Conservation (phyloP, 306 rosid genomes). For the Cucurbita pepo region DNA sequence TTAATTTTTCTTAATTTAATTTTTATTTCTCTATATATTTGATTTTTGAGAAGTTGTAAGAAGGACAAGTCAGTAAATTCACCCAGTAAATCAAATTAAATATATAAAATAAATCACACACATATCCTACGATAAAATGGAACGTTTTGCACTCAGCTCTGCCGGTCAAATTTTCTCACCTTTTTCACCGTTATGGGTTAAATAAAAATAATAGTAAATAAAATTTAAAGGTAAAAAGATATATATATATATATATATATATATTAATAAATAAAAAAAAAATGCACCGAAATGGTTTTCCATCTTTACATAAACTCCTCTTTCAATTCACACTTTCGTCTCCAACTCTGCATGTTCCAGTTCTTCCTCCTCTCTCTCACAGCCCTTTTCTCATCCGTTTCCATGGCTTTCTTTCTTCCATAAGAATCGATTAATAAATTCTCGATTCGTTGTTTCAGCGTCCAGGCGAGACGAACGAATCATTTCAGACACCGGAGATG, state of each 20-base stretch:
- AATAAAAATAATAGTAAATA: background rate
- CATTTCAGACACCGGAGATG: slow-evolving; percentile 6
- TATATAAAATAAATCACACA: background rate
- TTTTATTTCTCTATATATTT: no score
- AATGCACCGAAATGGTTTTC: background rate
- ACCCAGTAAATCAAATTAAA: background rate
- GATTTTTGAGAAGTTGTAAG: background rate
- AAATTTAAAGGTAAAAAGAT: background rate
- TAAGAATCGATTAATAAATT: background rate
- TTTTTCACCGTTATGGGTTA: background rate
- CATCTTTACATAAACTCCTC: background rate
- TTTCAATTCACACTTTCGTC: background rate
- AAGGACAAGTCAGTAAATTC: background rate
- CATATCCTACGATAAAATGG: background rate
- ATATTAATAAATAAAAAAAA: background rate
- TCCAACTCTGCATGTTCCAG: background rate
- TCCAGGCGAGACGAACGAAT: background rate
- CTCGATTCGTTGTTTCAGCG: background rate
- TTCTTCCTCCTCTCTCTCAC: background rate
- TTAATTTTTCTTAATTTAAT: no score
- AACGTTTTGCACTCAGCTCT: background rate
- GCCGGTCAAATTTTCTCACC: background rate
- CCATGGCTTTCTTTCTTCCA: background rate
- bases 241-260: background rate
- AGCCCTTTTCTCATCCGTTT: background rate